A percentile compares a stretch with the other conserved stretches of the same genome.
These are phyloP conservation scores for Cutaneotrichosporon curvatum DNA, from an alignment of 1,284 basidiomycete species.

Conservation along the genomic window DNA sequence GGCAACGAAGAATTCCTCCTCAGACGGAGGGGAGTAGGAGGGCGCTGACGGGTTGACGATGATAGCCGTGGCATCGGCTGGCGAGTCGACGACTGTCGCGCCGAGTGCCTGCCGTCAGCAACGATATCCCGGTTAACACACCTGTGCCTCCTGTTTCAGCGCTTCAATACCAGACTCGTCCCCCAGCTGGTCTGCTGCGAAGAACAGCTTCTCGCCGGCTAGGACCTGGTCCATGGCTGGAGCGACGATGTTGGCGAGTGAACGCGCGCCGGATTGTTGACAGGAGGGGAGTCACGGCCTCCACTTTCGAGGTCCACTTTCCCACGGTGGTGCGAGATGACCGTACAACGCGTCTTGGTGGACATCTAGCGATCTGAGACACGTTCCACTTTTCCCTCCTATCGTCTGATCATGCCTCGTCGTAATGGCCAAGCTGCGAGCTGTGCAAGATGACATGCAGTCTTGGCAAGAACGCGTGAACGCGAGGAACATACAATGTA, in stretches of 20 bases:
- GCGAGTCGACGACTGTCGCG: background rate
- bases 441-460: too few relatives aligned
- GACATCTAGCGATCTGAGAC: too few relatives aligned
- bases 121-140: constrained; percentile 1
- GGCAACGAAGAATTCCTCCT: background rate
- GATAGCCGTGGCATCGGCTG: constrained; percentile 8
- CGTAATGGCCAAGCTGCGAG: too few relatives aligned
- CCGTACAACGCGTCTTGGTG: too few relatives aligned
- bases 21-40: background rate
- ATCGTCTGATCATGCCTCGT: too few relatives aligned
- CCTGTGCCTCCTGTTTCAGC: constrained; percentile 2
- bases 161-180: background rate
- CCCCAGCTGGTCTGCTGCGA: background rate
- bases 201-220: constrained; percentile 2
- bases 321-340: background rate
- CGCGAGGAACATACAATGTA: too few relatives aligned
- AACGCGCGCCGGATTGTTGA: background rate
- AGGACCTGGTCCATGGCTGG: constrained; percentile 1
- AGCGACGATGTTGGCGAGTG: background rate
- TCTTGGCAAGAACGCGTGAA: too few relatives aligned
- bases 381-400: too few relatives aligned
- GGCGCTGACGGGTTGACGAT: constrained; percentile 14
- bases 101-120: constrained; percentile 12
- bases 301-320: background rate
- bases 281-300: background rate